Evolutionary conservation across 2,329 filamentous ascomycete genomes (phyloP), one percentile per base, ranked within the genome.

Genomic region (Fusarium haematococcum): DNA sequence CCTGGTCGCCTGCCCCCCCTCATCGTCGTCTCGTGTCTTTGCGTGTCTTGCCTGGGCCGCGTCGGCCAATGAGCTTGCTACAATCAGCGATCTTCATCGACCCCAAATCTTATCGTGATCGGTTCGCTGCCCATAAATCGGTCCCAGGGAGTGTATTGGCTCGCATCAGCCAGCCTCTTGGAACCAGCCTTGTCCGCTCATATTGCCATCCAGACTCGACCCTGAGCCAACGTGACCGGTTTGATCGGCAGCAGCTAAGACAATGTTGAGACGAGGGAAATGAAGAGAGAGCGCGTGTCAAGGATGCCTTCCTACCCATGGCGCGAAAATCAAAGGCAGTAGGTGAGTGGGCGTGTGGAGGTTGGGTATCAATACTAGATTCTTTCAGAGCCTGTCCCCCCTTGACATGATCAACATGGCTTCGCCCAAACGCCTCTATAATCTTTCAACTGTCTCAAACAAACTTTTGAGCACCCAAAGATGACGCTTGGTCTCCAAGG

Each of bases 51-150:
- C 14, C 73, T 54, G 80, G 84, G 74, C 83, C 83, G 2, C 69
- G 62, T 18, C 82, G 83, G 11, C 80, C 81, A 10, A 30, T 86
- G 9, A 77, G 75, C 8, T 72, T 83, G 65, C 70, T 88, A 41
- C 85, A 88, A 77, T 85, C 85, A 13, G 80, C 78, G 81, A 5
- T 81, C 86, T 59, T 79, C 77, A 6, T 82, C 84, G 14, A 72
- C 80, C 5, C 76, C 82, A 27, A 82, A 85, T 61, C 77, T 80
- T 37, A 69, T 86, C 6, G 79, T 83, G 6, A 82, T 83, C 41
- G 84, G 86, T 65, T 74, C 73, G 13, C 75, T 78, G 54, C 85
- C 85, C 7, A 79, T 80, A 71, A 82, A 74, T 76, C 6, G 48
- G 27, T 32, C 79, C 83, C 2, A 80, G 79, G 35, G 80, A 1